These are phyloP conservation scores for Starmera quercuum DNA, from an alignment of 805 yeast species.

Conservation along the genomic window DNA sequence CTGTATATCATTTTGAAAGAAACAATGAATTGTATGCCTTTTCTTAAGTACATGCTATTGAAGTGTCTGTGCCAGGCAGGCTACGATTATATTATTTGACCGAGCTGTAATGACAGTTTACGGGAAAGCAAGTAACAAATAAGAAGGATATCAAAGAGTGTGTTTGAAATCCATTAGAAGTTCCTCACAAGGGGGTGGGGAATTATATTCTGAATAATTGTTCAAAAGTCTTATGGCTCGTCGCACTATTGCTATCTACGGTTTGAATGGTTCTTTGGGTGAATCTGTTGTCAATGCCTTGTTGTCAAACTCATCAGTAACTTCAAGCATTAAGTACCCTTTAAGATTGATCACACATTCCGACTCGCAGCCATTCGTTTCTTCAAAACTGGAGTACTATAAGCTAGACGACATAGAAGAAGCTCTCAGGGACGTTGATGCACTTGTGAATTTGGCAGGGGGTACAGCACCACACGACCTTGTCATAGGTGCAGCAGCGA, in stretches of 20 bases:
- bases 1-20: too few relatives aligned
- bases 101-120: too few relatives aligned
- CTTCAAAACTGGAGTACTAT: conserved; percentile 13
- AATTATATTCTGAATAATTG: too few relatives aligned
- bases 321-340: conserved; percentile 36
- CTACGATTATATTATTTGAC: too few relatives aligned
- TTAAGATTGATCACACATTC: conserved; percentile 37
- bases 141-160: too few relatives aligned
- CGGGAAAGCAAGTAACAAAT: too few relatives aligned
- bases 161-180: too few relatives aligned
- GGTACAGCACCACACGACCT: conserved; percentile 23
- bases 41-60: too few relatives aligned
- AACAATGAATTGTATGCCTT: too few relatives aligned
- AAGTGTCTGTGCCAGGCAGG: too few relatives aligned
- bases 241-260: conserved; percentile 45
- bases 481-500: conserved; percentile 31
- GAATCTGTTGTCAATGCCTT: conserved; percentile 38
- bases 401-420: conserved; percentile 22
- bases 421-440: conserved; percentile 41
- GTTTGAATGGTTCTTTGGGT: conserved; percentile 46
- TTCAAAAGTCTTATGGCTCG: too few relatives aligned
- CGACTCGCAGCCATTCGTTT: conserved; percentile 11
- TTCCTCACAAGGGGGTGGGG: too few relatives aligned
- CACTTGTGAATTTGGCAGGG: conserved; percentile 37
- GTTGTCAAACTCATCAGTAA: conserved; percentile 34